Base-by-base conservation (phyloP, 441 rosid species). In the Populus hybrid region DNA sequence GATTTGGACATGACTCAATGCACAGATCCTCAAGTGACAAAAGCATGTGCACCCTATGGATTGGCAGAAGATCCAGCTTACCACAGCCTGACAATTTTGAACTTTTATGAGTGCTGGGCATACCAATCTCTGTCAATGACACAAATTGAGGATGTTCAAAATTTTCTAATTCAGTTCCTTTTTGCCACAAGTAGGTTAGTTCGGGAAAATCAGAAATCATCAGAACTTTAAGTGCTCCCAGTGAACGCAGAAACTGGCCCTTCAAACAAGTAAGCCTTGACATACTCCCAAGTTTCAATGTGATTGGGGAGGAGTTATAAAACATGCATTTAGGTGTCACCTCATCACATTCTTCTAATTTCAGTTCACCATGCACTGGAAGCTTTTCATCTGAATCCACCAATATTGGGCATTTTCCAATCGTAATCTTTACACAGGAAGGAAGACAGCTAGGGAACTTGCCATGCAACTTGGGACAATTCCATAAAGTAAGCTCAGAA, bases 261-360 rank as follows among this genome's bases (percentile, higher is more conserved):
- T 0, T 28, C 53, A n/a, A 21, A 73, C 3, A 12, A 34, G 63
- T 35, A 30, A 35, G 10, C 36, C 20, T 26, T 69, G 72, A n/a
- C 53, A 69, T 38, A 0, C 32, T 69, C 20, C 8, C 3, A 9
- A 69, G 12, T 26, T 26, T 69, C 34, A 69, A 11, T 69, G 53
- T 36, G 6, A 50, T 36, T 61, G 11, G 53, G 57, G 77, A 40
- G 38, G 59, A 8, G 4, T 24, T 32, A 26, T 16, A 5, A 18
- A 57, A 35, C 7, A 74, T 35, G 11, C 20, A 16, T 8, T 2
- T 20, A 16, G 36, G 35, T 38, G 64, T 50, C 8, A 38, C 30
- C 70, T 20, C 70, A 66, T 74, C n/a, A 18, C 77, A 65, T 26
- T 74, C 77, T 64, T 74, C 77, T 69, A 74, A 65, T 24, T 21